phyloP scores from a whole-genome alignment of 2,329 filamentous ascomycete genomes.

The Aspergillus sp. region DNA sequence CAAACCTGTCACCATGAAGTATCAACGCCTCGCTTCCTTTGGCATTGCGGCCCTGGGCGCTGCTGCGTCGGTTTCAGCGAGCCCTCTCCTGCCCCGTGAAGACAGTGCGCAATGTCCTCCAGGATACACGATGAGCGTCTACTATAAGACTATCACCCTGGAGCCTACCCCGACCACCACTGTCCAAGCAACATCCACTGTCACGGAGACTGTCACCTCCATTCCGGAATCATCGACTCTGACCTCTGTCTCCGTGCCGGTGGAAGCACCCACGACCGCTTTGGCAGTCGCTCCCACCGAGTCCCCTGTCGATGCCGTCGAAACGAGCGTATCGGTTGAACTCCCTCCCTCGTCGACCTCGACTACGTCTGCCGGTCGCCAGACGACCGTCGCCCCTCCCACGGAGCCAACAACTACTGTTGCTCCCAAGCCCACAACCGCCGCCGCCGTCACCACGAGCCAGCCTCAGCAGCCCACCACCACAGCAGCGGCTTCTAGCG shows the following conservation, averaged over 20 bases:
- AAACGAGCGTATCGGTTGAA: neutral
- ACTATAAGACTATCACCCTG: constrained; percentile 26
- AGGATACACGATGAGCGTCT: constrained; percentile 26
- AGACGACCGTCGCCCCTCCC: neutral
- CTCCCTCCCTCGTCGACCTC: constrained; percentile 5
- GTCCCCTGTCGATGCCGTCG: neutral
- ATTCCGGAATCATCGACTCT: constrained; percentile 6
- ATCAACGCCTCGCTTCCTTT: constrained; percentile 22
- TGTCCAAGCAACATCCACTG: constrained; percentile 6
- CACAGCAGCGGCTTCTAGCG: neutral
- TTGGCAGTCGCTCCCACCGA: neutral
- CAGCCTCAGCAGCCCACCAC: neutral
- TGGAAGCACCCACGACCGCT: constrained; percentile 6
- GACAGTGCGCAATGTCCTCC: constrained; percentile 22
- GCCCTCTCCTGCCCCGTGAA: constrained; percentile 16
- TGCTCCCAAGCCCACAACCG: neutral
- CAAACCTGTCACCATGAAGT: constrained; percentile 25
- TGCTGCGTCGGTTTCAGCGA: constrained; percentile 25
- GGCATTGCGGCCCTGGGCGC: constrained; percentile 23
- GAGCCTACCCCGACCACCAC: constrained; percentile 18
- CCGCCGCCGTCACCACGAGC: neutral
- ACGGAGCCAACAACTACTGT: constrained; percentile 3
- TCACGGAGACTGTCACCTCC: constrained; percentile 6
- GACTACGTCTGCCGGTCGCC: neutral
- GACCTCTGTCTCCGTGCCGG: constrained; percentile 1